phyloP scores from a whole-genome alignment of 768 basidiomycete genomes.

The Lactarius vividus region DNA sequence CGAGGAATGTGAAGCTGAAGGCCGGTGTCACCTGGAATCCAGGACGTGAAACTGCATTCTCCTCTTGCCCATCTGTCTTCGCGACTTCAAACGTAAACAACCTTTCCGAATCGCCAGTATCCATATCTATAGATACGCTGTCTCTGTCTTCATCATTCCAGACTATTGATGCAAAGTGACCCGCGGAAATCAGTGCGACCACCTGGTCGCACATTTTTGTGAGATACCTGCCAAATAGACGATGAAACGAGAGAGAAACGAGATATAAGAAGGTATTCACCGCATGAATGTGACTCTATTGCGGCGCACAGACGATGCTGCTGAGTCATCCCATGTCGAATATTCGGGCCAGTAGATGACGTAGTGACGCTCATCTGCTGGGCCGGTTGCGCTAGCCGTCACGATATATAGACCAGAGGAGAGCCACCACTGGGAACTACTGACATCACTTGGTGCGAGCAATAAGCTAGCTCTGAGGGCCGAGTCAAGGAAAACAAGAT shows the following conservation, averaged over 20 bases:
- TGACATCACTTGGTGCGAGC: constrained; percentile 10
- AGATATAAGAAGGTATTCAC: constrained; percentile 33
- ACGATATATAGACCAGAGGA: constrained; percentile 5
- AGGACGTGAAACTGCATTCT: constrained; percentile 41
- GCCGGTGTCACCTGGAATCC: constrained; percentile 39
- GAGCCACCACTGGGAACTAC: not conserved
- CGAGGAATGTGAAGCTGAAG: not conserved
- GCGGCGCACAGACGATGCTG: constrained; percentile 42
- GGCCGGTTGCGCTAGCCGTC: not conserved
- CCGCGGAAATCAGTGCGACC: constrained; percentile 47
- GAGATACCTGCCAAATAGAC: constrained; percentile 4
- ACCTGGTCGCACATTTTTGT: constrained; percentile 49
- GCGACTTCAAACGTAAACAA: constrained; percentile 53
- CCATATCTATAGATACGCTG: constrained; percentile 34
- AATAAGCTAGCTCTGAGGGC: constrained; percentile 28
- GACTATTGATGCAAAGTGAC: constrained; percentile 45
- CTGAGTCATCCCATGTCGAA: constrained; percentile 55
- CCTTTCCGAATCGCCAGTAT: constrained; percentile 44
- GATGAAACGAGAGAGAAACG: not conserved
- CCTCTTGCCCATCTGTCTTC: constrained; percentile 55
- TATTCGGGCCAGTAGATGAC: constrained; percentile 63
- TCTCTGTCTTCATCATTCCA: constrained; percentile 39
- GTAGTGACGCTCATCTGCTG: constrained; percentile 36
- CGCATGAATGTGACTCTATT: constrained; percentile 64
- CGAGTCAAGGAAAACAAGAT: not conserved